Conservation (phyloP, 257 asterid species). For the Solanum medicagineum region DNA sequence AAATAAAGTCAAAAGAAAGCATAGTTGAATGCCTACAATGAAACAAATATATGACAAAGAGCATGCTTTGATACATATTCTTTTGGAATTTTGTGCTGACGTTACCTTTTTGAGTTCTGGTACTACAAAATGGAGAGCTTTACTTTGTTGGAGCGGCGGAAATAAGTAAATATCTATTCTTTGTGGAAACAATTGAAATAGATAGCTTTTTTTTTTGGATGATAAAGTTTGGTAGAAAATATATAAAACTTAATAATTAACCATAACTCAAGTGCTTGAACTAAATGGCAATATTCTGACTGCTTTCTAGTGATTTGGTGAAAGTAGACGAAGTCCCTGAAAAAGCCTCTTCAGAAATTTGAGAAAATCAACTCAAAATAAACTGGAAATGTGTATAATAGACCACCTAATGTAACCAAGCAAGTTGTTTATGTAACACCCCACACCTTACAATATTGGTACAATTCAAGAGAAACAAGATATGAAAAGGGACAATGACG, state of each 20-base stretch:
- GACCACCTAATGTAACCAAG: no score
- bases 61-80: slow-evolving; percentile 2
- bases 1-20: neutral
- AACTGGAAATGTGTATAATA: neutral
- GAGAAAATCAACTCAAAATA: neutral
- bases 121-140: neutral
- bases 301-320: no score
- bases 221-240: neutral
- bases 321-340: no score
- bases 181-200: neutral
- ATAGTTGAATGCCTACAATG: neutral
- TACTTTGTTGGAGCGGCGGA: neutral
- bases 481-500: no score
- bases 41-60: neutral
- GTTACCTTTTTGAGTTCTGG: neutral
- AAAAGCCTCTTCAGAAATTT: no score
- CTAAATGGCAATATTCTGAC: neutral
- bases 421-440: no score
- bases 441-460: no score
- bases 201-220: neutral
- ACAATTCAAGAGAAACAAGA: no score
- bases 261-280: neutral
- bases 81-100: neutral
- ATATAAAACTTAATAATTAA: neutral
- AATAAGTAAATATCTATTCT: neutral